Base-by-base conservation (phyloP, 345 rosid species). In the Tarenaya hassleriana region DNA sequence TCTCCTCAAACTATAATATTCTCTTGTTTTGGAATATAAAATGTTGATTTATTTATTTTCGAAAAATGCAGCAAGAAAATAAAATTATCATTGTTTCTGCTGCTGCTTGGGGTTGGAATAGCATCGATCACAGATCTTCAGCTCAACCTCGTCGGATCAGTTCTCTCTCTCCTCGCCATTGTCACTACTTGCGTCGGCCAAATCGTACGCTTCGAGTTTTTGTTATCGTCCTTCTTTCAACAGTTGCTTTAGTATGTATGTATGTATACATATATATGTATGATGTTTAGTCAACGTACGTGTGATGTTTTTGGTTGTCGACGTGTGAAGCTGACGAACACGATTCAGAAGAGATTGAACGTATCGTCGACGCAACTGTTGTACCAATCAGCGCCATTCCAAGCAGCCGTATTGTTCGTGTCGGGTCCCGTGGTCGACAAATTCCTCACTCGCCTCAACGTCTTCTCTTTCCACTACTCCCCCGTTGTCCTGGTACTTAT, bases 81-180 rank as follows among this genome's bases (percentile, higher is more conserved):
- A 38, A 91, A 81, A 63, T 62, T 81, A 1, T 68, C 98, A 44
- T 81, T 91, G 21, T 68, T 77, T 47, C 56, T 91, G 1, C 57
- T 91, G 60, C 75, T 91, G 4, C 62, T 79, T 61, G 98, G 98
- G 15, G 98, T 91, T 64, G 95, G 88, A 27, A 73, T 92, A 44
- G 98, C 98, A 24, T 92, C 98, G 1, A 63, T 92, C 38, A 92
- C 98, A n/a, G 96, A 88, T 72, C 84, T 92, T 49, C 96, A 92
- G 75, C 96, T 92, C 72, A 92, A 92, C 50, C 41, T 70, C 55
- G 50, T 92, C 1, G 98, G 98, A 4, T 69, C 98, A 10, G 58
- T 83, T 53, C 79, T 92, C 39, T 88, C 98, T 15, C 68, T 74
- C 27, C 86, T 92, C 11, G 98, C 98, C 75, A 88, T 92, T 7